Evolutionary conservation across 2,329 filamentous ascomycete species (phyloP).

Genomic region (Stromatinia cepivora): DNA sequence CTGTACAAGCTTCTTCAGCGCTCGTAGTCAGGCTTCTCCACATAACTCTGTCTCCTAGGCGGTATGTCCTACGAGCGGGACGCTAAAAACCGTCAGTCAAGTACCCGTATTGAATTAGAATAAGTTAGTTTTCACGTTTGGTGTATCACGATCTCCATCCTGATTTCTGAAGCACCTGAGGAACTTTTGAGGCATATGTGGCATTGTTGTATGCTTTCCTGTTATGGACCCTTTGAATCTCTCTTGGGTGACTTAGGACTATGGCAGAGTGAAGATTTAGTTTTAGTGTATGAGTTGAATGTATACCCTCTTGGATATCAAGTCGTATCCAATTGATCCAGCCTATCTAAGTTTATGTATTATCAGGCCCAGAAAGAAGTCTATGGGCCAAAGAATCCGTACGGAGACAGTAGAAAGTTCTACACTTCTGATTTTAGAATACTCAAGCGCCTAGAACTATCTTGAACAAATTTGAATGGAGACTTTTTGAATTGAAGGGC

Average conservation of each 20-base stretch:
- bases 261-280: background rate
- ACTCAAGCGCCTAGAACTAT: background rate
- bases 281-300: background rate
- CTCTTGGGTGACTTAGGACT: background rate
- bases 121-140: background rate
- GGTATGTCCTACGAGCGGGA: background rate
- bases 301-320: background rate
- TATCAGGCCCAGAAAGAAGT: background rate
- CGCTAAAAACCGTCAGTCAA: background rate
- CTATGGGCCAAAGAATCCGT: background rate
- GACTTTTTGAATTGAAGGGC: background rate
- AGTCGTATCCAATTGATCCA: background rate
- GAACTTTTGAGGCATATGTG: background rate
- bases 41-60: background rate
- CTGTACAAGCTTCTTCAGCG: background rate
- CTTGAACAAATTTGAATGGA: background rate
- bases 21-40: background rate
- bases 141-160: background rate
- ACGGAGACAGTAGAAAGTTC: background rate
- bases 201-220: background rate
- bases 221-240: background rate
- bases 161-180: background rate
- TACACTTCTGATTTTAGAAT: background rate
- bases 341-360: background rate
- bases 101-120: background rate